Evolutionary conservation across 805 yeast genomes (phyloP).

Genomic region (Kodamaea hsintzibuensis): DNA sequence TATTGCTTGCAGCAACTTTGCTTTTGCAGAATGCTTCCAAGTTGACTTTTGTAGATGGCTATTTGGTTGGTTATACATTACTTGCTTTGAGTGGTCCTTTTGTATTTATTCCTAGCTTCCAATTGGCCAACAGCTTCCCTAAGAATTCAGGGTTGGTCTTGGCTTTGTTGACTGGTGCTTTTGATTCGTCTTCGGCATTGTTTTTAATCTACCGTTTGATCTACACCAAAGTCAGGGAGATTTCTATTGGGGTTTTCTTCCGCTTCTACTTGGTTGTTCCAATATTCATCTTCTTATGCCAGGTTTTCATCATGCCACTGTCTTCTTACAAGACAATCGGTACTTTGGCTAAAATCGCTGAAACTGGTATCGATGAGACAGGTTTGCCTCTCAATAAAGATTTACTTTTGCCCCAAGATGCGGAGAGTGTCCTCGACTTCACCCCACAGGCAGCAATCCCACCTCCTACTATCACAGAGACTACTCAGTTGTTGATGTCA

Average conservation of each 20-base stretch:
- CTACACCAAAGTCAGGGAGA: constrained; percentile 46
- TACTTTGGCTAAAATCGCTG: constrained; percentile 64
- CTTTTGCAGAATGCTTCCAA: constrained; percentile 41
- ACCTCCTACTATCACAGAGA: constrained; percentile 41
- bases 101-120: constrained; percentile 87
- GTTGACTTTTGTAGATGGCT: constrained; percentile 53
- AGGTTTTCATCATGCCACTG: constrained; percentile 76
- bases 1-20: constrained; percentile 58
- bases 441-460: constrained; percentile 8
- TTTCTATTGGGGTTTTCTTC: constrained; percentile 63
- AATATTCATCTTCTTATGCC: constrained; percentile 70
- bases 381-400: constrained; percentile 58
- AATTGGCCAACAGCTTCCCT: constrained; percentile 64
- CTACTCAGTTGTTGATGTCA: constrained; percentile 38
- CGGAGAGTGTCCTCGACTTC: constrained; percentile 17
- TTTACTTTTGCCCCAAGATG: constrained; percentile 36
- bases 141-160: constrained; percentile 30
- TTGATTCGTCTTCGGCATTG: constrained; percentile 89
- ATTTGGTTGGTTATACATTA: constrained; percentile 68
- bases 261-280: constrained; percentile 72
- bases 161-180: constrained; percentile 69
- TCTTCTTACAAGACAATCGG: constrained; percentile 74
- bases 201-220: constrained; percentile 71
- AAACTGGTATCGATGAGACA: constrained; percentile 72
- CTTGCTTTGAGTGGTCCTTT: constrained; percentile 94